Conservation (phyloP, 495 filamentous ascomycete genomes). For the Oidiodendron maius region DNA sequence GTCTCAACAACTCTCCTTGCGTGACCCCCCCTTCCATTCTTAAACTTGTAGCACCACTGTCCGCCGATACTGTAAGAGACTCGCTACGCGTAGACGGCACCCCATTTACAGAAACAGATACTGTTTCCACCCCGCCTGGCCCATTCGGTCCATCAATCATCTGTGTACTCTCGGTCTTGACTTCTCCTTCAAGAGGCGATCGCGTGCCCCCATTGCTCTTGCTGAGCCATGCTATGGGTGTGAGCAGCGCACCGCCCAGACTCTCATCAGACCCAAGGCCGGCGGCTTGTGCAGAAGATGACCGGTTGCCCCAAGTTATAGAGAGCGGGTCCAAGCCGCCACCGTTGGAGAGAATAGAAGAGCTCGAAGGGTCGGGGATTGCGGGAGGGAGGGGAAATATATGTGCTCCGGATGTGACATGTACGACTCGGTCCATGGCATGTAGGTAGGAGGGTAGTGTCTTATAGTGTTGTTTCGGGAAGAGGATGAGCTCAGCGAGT, state of each 20-base stretch:
- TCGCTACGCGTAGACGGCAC: slow-evolving; percentile 35
- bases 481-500: slow-evolving; percentile 81
- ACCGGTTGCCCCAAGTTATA: slow-evolving; percentile 27
- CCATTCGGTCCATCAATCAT: slow-evolving; percentile 69
- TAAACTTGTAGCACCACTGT: slow-evolving; percentile 10
- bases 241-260: slow-evolving; percentile 84
- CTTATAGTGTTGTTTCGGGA: slow-evolving; percentile 71
- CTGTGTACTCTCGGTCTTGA: slow-evolving; percentile 61
- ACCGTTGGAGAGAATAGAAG: slow-evolving; percentile 29
- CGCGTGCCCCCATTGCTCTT: slow-evolving; percentile 16
- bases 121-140: slow-evolving; percentile 64
- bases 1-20: slow-evolving; percentile 71
- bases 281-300: slow-evolving; percentile 16
- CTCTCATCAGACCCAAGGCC: slow-evolving; percentile 75
- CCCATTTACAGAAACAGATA: slow-evolving; percentile 61
- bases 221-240: slow-evolving; percentile 84
- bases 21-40: slow-evolving; percentile 51
- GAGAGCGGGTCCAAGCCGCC: slow-evolving; percentile 18
- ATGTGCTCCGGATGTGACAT: slow-evolving; percentile 76
- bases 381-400: slow-evolving; percentile 75
- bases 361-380: slow-evolving; percentile 39
- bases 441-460: slow-evolving; percentile 79
- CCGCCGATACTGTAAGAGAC: slow-evolving; percentile 15
- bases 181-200: slow-evolving; percentile 39
- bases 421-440: slow-evolving; percentile 85